Conservation (phyloP, 352 stramenopile species). For the Thraustochytrium sp. region DNA sequence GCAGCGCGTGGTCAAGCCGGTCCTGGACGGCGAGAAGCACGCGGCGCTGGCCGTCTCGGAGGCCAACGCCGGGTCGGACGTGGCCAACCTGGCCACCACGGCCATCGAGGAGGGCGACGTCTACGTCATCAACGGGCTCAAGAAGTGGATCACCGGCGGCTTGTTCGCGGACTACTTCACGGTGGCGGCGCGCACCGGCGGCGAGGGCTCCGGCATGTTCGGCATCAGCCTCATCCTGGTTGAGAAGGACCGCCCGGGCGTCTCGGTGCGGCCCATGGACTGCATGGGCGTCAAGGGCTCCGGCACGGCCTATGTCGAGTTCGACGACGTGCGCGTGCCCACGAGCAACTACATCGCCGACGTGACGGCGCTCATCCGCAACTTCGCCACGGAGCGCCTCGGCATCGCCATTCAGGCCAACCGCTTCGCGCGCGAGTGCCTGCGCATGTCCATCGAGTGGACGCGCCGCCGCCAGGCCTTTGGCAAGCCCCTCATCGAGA, state of each 20-base stretch:
- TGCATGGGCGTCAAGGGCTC: slow-evolving; percentile 42
- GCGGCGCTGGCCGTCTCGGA: slow-evolving; percentile 33
- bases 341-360: slow-evolving; percentile 34
- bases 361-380: slow-evolving; percentile 24
- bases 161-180: slow-evolving; percentile 45
- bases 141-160: slow-evolving; percentile 44
- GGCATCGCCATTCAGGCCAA: slow-evolving; percentile 43
- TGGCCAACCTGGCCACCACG: slow-evolving; percentile 33
- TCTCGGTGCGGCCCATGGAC: slow-evolving; percentile 23
- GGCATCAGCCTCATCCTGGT: slow-evolving; percentile 43
- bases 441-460: slow-evolving; percentile 31
- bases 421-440: slow-evolving; percentile 35
- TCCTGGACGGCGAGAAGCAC: slow-evolving; percentile 34
- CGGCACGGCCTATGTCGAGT: slow-evolving; percentile 40
- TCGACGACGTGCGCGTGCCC: slow-evolving; percentile 36
- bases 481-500: slow-evolving; percentile 31
- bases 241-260: slow-evolving; percentile 34
- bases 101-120: slow-evolving; percentile 11
- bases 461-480: slow-evolving; percentile 30
- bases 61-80: slow-evolving; percentile 19
- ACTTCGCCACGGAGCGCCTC: slow-evolving; percentile 38
- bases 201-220: slow-evolving; percentile 31
- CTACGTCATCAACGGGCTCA: slow-evolving; percentile 39
- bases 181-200: slow-evolving; percentile 31
- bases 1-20: slow-evolving; percentile 11